These are phyloP conservation scores for Saksenaea vasiformis DNA, from an alignment of 371 early-diverging fungal genomes.

Conservation along the genomic window DNA sequence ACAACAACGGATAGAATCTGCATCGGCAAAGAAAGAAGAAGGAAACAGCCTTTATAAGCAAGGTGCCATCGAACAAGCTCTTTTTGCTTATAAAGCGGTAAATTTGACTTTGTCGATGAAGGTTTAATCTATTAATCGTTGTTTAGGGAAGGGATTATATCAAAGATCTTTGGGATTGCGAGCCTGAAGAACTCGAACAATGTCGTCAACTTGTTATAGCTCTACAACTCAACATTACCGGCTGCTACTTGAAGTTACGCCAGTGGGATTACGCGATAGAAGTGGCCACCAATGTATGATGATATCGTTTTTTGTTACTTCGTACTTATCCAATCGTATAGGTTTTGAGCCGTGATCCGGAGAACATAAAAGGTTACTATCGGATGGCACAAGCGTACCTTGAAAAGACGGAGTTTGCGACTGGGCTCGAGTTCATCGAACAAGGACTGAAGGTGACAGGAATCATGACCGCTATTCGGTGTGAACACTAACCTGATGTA, in stretches of 20 bases:
- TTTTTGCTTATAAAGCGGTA: constrained; percentile 39
- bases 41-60: constrained; percentile 55
- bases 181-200: constrained; percentile 28
- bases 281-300: constrained; percentile 36
- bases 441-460: constrained; percentile 44
- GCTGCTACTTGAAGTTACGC: constrained; percentile 43
- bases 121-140: neutral
- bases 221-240: constrained; percentile 40
- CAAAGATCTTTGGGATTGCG: constrained; percentile 44
- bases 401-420: constrained; percentile 53
- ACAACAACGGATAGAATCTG: constrained; percentile 27
- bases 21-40: constrained; percentile 54
- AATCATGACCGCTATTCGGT: neutral
- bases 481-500: neutral
- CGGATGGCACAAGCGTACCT: constrained; percentile 61
- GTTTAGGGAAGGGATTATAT: constrained; percentile 34
- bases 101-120: neutral
- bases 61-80: constrained; percentile 28
- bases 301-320: neutral
- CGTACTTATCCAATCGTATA: constrained; percentile 3
- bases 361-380: constrained; percentile 65
- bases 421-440: constrained; percentile 49
- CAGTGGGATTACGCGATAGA: constrained; percentile 43
- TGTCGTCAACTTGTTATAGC: constrained; percentile 30
- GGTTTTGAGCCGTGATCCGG: constrained; percentile 54